A percentile compares a stretch with the other conserved stretches of the same genome.
Conservation (phyloP, 306 rosid genomes). For the Prinsepia uniflora region DNA sequence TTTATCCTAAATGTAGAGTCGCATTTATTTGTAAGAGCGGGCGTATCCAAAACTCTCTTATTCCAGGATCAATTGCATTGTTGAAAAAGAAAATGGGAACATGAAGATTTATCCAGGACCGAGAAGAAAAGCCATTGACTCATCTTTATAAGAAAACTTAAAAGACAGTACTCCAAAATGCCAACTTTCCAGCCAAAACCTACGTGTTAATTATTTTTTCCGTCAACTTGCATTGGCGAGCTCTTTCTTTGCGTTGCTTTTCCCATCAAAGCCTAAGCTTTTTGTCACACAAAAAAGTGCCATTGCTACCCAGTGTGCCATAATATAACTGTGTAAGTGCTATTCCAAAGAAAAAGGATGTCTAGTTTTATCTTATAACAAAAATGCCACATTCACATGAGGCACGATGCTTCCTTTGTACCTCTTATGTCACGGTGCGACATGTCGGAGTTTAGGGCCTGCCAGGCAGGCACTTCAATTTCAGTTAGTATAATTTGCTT, state of each 20-base stretch:
- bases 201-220: slow-evolving; percentile 39
- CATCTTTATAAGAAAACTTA: slow-evolving; percentile 23
- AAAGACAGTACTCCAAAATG: slow-evolving; percentile 21
- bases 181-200: slow-evolving; percentile 55
- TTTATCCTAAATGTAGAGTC: no score
- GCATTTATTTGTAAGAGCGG: no score
- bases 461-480: background rate
- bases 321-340: slow-evolving; percentile 17
- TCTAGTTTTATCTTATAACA: background rate
- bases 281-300: slow-evolving; percentile 26
- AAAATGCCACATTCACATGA: slow-evolving; percentile 6
- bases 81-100: slow-evolving; percentile 15
- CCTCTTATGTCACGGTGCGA: background rate
- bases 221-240: slow-evolving; percentile 17
- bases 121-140: slow-evolving; percentile 33
- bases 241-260: slow-evolving; percentile 26
- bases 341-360: slow-evolving; percentile 27
- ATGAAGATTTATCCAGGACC: slow-evolving; percentile 4
- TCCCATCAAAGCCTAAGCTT: slow-evolving; percentile 31
- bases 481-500: background rate
- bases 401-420: background rate
- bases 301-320: background rate
- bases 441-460: background rate
- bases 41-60: background rate
- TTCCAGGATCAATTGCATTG: no score